Percentiles rank a stretch among this genome's conserved stretches.
phyloP scores from a whole-genome alignment of 1,139 yeast species.

The Yamadazyma conglobata region DNA sequence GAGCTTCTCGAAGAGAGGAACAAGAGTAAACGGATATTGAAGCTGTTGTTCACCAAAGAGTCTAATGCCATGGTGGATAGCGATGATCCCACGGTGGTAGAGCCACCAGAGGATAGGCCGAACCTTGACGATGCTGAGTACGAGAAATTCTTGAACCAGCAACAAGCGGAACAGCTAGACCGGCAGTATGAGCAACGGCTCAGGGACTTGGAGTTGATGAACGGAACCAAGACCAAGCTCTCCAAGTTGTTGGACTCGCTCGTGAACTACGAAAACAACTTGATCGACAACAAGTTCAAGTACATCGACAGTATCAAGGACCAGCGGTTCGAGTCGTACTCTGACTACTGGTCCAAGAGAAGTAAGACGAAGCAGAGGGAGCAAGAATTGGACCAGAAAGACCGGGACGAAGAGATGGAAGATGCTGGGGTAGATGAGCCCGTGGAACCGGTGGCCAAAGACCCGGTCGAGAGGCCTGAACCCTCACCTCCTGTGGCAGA shows the following conservation, averaged over 20 bases:
- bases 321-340: conserved; percentile 4
- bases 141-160: conserved; percentile 19
- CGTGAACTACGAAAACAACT: conserved; percentile 28
- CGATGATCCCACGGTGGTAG: conserved; percentile 10
- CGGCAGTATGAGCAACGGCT: conserved; percentile 18
- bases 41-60: conserved; percentile 44
- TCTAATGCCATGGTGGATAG: conserved; percentile 8
- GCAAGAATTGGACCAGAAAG: conserved; percentile 21
- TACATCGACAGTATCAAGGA: conserved; percentile 32
- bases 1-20: conserved; percentile 51
- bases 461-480: not conserved
- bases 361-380: conserved; percentile 7
- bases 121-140: conserved; percentile 36
- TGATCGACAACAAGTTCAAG: conserved; percentile 36
- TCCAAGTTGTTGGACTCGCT: conserved; percentile 18
- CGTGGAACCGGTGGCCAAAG: not conserved
- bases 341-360: conserved; percentile 6
- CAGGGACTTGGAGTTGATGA: conserved; percentile 16
- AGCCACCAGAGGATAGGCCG: conserved; percentile 25
- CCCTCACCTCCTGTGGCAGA: not conserved
- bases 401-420: conserved; percentile 4
- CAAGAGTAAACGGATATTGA: conserved; percentile 49
- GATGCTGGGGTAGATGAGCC: conserved; percentile 1
- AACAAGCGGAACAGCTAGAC: conserved; percentile 9
- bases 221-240: conserved; percentile 19